Evolutionary conservation across 2,329 filamentous ascomycete species (phyloP), one percentile per base, ranked within the genome.

Genomic region (Teratosphaeria zuluensis): DNA sequence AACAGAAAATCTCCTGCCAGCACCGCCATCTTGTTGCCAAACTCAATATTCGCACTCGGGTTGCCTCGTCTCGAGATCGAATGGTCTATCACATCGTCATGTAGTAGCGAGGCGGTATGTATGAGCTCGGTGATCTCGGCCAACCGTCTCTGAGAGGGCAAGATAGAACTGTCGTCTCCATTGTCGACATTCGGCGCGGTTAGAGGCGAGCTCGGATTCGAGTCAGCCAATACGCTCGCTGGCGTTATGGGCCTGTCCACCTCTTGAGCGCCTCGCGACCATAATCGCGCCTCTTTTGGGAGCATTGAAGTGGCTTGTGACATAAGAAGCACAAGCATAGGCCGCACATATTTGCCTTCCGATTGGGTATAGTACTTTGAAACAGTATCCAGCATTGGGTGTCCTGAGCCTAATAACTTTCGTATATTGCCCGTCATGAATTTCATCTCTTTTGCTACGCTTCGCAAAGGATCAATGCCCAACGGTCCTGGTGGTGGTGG

Each of bases 21-120:
- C 2, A 99, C 92, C 14, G 94, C 92, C 92, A 99, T 97, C 76
- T 99, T 99, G 79, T 99, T 99, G 63, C 94, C 94, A 69, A 97
- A 97, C 69, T 92, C 89, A 62, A 94, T 83, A 73, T 99, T 99
- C 33, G 94, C 94, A 1, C 90, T 95, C 7, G 90, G 88, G 2
- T 85, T 84, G 32, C 90, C 89, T 61, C 94, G 88, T 58, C 94
- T 85, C 11, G 91, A 88, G 51, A 89, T 81, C 1, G 92, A 95
- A 72, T 92, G 89, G 72, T 99, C 94, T 70, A 99, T 96, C 32
- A 99, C 94, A 76, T 99, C 94, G 80, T 99, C 94, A 75, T 99
- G 94, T 14, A 99, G 84, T 19, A 99, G 83, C 1, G 92, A 97
- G 0, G 94, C 92, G 0, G 94, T 97, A 75, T 99, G 94, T 64